Evolutionary conservation across 768 basidiomycete species (phyloP), one percentile per base, ranked within the genome.

Genomic region (Dioszegia crocea): DNA sequence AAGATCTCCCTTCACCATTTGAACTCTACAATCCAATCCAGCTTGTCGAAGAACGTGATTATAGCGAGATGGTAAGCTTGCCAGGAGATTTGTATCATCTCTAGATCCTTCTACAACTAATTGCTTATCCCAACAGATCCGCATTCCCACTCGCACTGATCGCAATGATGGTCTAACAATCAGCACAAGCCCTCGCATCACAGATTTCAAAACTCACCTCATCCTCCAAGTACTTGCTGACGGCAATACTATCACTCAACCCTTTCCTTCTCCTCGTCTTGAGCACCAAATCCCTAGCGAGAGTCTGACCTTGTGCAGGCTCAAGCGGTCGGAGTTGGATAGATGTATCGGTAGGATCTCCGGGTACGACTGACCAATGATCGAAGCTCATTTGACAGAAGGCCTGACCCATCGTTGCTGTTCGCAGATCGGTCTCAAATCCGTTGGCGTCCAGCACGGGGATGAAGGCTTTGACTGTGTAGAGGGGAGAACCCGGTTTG

Each of bases 361-460:
- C 93, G 68, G 94, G 94, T n/a, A 98, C 94, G 70, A 94, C 89
- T 16, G 88, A 88, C 96, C 96, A 99, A 70, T 99, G 96, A 77
- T 98, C 94, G 78, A 98, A 99, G 63, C 90, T 85, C 77, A 97
- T 93, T 69, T 91, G 80, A 72, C 92, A 96, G 81, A 97, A 98
- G n/a, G 96, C 96, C 77, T 98, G 96, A 26, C 96, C 96, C 78
- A 96, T 91, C 24, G 96, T 99, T 46, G 96, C 91, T 47, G 93
- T 98, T 69, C 96, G 81, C 74, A 99, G 79, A 80, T 99, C 96
- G 3, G 93, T 96, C 81, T 99, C 96, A 77, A 99, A 99, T 0
- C 96, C 96, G 71, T 97, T 97, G 44, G 96, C 90, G 74, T 99
- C 96, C 63, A 99, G 91, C 45, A 98, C 94, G 2, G 96, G 96